Base-by-base conservation (phyloP, 192 early-diverging fungal genomes). In the Coemansia sp. region DNA sequence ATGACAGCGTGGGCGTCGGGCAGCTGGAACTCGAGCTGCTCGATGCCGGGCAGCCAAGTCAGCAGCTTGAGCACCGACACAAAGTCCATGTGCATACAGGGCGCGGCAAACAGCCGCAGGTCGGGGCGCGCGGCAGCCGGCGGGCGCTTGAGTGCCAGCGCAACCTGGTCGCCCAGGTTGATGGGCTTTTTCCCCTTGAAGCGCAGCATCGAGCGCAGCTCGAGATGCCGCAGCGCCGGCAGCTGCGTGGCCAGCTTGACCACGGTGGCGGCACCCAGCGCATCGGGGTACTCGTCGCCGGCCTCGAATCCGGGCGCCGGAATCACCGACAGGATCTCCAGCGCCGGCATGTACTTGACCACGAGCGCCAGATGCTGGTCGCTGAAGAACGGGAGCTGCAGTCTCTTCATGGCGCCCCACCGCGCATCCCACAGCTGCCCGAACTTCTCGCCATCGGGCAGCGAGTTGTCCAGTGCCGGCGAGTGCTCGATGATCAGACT, bases 401-500 rank as follows among this genome's bases (percentile, higher is more conserved):
- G 67, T 7, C 78, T 73, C 52, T 76, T 81, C 63, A 81, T 66
- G 0, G 63, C 49, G 10, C 71, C 43, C 78, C 78, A 81, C 8
- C 78, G 58, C 6, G 68, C 63, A 6, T 81, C 78, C 78, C 78
- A 81, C 65, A 81, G 78, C 63, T 81, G 78, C 8, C 78, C 78
- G 19, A 81, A 81, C 57, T 76, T 76, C 41, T 81, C 78, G 61
- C 78, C 78, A 41, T 76, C 74, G 3, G 66, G 74, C 51, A 81
- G 71, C 61, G 78, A 76, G 61, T 81, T 81, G 47, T 81, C 78
- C 45, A 81, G 65, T 18, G 78, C 78, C 7, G 78, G 78, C 46
- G 78, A 81, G 48, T 81, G 78, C 74, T 81, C 78, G 65, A 81
- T 81, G 16, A 81, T 76, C 10, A 81, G 71, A 40, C 78, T 81